phyloP scores from a whole-genome alignment of 2,329 filamentous ascomycete genomes.

The Claviceps paspali region DNA sequence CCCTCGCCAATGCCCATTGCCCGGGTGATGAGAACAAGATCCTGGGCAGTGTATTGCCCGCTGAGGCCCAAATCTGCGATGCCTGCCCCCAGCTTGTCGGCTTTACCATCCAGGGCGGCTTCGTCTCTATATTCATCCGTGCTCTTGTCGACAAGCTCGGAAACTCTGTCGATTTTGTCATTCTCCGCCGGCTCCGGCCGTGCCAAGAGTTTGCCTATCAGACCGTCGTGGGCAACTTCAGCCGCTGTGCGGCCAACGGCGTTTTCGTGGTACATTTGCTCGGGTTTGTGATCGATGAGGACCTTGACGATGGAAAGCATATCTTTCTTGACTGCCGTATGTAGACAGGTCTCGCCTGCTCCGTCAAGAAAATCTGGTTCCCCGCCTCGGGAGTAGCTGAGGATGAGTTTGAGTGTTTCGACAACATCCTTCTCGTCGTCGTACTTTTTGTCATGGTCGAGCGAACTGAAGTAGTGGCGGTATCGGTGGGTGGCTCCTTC shows the following conservation, averaged over 20 bases:
- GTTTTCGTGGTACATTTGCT: constrained; percentile 55
- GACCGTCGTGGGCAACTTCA: constrained; percentile 47
- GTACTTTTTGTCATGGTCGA: constrained; percentile 10
- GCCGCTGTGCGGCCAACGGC: constrained; percentile 58
- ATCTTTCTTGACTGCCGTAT: constrained; percentile 33
- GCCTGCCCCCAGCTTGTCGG: constrained; percentile 9
- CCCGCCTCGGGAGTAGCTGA: constrained; percentile 39
- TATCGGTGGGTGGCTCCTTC: constrained; percentile 4
- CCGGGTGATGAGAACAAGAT: constrained; percentile 13
- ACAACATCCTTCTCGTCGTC: constrained; percentile 16
- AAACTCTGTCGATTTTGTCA: constrained; percentile 2
- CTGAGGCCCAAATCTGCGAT: constrained; percentile 14
- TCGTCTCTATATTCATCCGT: constrained; percentile 1
- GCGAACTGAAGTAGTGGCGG: constrained; percentile 1
- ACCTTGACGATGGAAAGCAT: constrained; percentile 22
- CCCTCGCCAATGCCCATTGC: constrained; percentile 13
- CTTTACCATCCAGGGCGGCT: constrained; percentile 5
- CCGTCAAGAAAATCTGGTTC: constrained; percentile 45
- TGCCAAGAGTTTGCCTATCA: constrained; percentile 24
- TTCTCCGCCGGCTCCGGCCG: constrained; percentile 7
- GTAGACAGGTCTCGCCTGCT: constrained; percentile 49
- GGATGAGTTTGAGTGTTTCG: constrained; percentile 31
- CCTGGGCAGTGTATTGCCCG: constrained; percentile 13
- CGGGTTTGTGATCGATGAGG: constrained; percentile 39
- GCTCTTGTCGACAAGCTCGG: constrained; percentile 8